These are phyloP conservation scores for Thelonectria rubi DNA, from an alignment of 2,329 filamentous ascomycete genomes.

Conservation along the genomic window DNA sequence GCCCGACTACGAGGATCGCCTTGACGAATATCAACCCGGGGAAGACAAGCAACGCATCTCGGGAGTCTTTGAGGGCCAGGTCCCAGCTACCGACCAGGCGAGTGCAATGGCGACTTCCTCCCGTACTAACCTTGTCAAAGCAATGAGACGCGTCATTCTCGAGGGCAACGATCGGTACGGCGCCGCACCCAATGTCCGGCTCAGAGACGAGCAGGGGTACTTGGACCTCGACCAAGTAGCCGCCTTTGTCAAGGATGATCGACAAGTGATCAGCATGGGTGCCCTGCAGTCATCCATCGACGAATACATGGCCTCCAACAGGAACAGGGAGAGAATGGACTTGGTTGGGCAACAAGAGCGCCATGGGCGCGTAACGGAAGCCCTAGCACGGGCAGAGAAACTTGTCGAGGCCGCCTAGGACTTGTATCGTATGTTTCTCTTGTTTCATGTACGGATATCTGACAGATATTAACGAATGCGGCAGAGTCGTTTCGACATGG, in stretches of 20 bases:
- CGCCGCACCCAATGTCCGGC: slow-evolving; percentile 35
- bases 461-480: too few species aligned
- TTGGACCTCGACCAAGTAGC: slow-evolving; percentile 54
- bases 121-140: slow-evolving; percentile 50
- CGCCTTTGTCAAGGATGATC: slow-evolving; percentile 53
- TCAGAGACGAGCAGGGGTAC: slow-evolving; percentile 52
- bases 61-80: slow-evolving; percentile 54
- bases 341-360: background rate
- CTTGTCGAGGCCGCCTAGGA: too few species aligned
- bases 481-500: too few species aligned
- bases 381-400: too few species aligned
- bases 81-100: slow-evolving; percentile 43
- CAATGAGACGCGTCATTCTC: slow-evolving; percentile 61
- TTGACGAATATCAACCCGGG: slow-evolving; percentile 53
- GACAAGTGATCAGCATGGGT: slow-evolving; percentile 49
- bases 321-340: background rate
- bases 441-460: too few species aligned
- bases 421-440: background rate
- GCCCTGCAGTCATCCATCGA: slow-evolving; percentile 44
- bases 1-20: slow-evolving; percentile 54
- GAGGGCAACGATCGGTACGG: slow-evolving; percentile 53
- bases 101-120: slow-evolving; percentile 40
- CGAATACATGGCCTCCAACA: slow-evolving; percentile 14
- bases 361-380: too few species aligned
- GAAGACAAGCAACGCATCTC: slow-evolving; percentile 54